Base-by-base conservation (phyloP, 208 protist genomes). In the Phytomonas serpens region DNA sequence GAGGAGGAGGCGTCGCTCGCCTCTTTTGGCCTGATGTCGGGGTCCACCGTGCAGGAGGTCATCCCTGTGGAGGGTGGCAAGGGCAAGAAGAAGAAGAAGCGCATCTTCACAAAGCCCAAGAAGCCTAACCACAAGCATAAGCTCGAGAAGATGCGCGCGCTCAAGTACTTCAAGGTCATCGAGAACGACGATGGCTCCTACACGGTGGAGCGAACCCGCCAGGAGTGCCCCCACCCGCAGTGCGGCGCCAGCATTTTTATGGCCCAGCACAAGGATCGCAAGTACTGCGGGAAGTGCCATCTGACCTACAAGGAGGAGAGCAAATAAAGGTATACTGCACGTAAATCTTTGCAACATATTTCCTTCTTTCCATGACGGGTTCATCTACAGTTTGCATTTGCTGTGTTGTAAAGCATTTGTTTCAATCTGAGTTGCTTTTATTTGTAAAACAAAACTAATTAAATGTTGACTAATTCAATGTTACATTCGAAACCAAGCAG, bases 61-160 rank as follows among this genome's bases (percentile, higher is more conserved):
- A 69, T 98, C 67, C 87, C 93, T 32, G 87, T 98, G 19, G 83
- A 93, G 80, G 92, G 92, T 61, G 92, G 92, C 76, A 96, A 94
- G 87, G 97, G 97, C 77, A 98, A 98, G 86, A 99, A 99, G 92
- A 99, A 99, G 98, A 98, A 98, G 85, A 99, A 99, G 97, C 99
- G 99, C 89, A 98, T 99, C 92, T 97, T 94, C 85, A 99, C 98
- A 83, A 99, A 98, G 80, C 98, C 98, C 71, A 99, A 99, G 97
- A 99, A 99, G 91, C 93, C 93, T 69, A 98, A 89, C 73, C 96
- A 99, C 92, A 97, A 96, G 76, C 86, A 98, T 84, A 99, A 99
- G 95, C 99, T 99, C 74, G 97, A 99, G 76, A 98, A 98, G 90
- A 97, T 99, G 73, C 97, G 98, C 69, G 95, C 98, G 32, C 96